Percentiles rank a stretch among this genome's conserved stretches.
Evolutionary conservation across 331 rosid genomes (phyloP).

Genomic region (Quercus lobata): DNA sequence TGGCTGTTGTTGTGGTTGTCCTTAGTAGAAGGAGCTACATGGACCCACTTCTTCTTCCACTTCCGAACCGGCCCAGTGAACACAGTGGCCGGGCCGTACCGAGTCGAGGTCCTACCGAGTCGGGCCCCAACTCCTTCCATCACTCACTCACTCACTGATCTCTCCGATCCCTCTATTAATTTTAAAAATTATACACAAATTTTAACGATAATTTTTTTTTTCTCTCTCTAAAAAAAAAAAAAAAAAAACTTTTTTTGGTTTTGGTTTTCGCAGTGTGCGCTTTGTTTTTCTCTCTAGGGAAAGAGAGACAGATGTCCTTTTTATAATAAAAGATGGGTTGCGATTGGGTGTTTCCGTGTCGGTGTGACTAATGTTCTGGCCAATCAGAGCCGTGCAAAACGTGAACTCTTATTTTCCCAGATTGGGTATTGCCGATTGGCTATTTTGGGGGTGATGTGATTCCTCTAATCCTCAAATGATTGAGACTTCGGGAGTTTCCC

Average conservation of each 20-base stretch:
- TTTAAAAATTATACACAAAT: background rate
- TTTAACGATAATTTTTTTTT: background rate
- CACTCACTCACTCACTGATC: slow-evolving; percentile 30
- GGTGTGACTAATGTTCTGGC: background rate
- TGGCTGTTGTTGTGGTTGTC: slow-evolving; percentile 34
- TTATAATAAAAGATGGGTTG: background rate
- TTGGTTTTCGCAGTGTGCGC: background rate
- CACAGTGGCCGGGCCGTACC: slow-evolving; percentile 96
- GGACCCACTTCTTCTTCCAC: slow-evolving; percentile 99
- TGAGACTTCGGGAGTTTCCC: background rate
- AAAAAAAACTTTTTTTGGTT: background rate
- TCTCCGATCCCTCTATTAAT: slow-evolving; percentile 39
- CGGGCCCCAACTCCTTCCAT: slow-evolving; percentile 99
- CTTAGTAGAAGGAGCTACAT: slow-evolving; percentile 56
- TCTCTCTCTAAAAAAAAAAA: background rate
- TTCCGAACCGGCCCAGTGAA: slow-evolving; percentile 94
- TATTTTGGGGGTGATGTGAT: background rate
- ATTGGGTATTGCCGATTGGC: background rate
- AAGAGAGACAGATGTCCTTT: no score
- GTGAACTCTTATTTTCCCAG: background rate
- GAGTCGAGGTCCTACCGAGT: slow-evolving; percentile 87
- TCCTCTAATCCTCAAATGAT: background rate
- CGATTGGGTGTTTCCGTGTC: slow-evolving; percentile 11
- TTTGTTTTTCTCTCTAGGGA: background rate
- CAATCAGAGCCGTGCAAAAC: slow-evolving; percentile 32